Evolutionary conservation across 208 protist genomes (phyloP).

Genomic region (Entamoeba moshkovskii): DNA sequence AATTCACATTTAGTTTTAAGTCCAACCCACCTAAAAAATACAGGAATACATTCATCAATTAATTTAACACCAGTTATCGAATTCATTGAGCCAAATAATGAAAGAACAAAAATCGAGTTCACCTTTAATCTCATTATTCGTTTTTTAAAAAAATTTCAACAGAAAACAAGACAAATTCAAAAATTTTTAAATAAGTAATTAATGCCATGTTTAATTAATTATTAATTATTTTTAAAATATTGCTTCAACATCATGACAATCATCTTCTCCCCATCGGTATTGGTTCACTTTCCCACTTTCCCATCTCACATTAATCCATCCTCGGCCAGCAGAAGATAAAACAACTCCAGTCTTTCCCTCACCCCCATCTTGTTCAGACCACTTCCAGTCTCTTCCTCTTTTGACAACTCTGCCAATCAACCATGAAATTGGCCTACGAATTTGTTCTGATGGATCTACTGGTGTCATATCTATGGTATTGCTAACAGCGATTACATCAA

Average conservation of each 20-base stretch:
- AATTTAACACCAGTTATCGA: neutral
- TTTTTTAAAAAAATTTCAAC: too few species aligned
- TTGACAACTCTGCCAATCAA: neutral
- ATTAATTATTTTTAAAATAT: too few species aligned
- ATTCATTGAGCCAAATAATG: neutral
- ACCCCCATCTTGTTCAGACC: neutral
- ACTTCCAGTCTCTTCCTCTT: neutral
- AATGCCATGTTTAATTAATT: too few species aligned
- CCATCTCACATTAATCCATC: neutral
- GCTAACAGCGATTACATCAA: neutral
- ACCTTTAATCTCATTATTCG: too few species aligned
- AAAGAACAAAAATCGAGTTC: too few species aligned
- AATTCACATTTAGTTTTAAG: neutral
- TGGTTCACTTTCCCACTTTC: neutral
- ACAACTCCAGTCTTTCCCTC: neutral
- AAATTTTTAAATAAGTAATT: too few species aligned
- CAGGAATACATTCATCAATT: neutral
- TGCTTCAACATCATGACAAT: neutral
- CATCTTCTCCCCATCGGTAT: neutral
- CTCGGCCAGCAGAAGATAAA: neutral
- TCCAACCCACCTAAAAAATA: neutral
- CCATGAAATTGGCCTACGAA: neutral
- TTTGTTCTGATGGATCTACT: neutral
- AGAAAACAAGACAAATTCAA: too few species aligned
- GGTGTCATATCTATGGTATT: neutral